Evolutionary conservation across 2,329 filamentous ascomycete genomes (phyloP), one percentile per base, ranked within the genome.

Genomic region (Volutella citrinella): DNA sequence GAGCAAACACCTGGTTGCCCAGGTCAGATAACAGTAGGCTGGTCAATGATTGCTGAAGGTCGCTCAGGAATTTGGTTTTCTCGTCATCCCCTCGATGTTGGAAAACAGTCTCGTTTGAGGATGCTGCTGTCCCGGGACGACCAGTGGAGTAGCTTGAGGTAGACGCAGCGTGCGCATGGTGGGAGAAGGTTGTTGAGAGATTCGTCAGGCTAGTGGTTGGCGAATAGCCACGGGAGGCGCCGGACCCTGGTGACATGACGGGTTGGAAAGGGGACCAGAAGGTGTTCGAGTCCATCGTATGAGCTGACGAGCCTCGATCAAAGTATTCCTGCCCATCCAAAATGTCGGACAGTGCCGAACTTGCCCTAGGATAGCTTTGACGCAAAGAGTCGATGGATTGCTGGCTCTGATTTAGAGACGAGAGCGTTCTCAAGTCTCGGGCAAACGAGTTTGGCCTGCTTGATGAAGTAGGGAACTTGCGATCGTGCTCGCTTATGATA

Each of bases 181-280:
- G 61, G 5, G 70, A 67, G 49, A 73, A 70, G 2, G 71, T 67
- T 14, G 66, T 65, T 0, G 73, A 76, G 3, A 78, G 55, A 45
- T 78, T 81, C 7, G 74, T 74, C 23, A 79, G 60, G 46, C 78
- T 82, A 3, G 77, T 78, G 0, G 74, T 77, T 1, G 79, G 78
- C 6, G 79, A 82, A 39, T 80, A 78, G 1, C 72, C 70, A 34
- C 76, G 66, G 1, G 78, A 76, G 0, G 74, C 57, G 60, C 73
- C 65, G 57, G 87, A 56, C 65, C 82, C 57, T 0, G 80, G 76
- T 3, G 84, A 80, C 41, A 82, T 74, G 1, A 77, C 71, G 0
- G 80, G 80, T 40, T 87, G 83, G 48, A 91, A 89, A 0, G 87
- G 87, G 4, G 90, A 95, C 88, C 89, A 96, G 56, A 91, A 94